A percentile compares a stretch with the other conserved stretches of the same genome.
These are phyloP conservation scores for Aspergillus viridinutans DNA, from an alignment of 2,329 filamentous ascomycete species.

Conservation along the genomic window DNA sequence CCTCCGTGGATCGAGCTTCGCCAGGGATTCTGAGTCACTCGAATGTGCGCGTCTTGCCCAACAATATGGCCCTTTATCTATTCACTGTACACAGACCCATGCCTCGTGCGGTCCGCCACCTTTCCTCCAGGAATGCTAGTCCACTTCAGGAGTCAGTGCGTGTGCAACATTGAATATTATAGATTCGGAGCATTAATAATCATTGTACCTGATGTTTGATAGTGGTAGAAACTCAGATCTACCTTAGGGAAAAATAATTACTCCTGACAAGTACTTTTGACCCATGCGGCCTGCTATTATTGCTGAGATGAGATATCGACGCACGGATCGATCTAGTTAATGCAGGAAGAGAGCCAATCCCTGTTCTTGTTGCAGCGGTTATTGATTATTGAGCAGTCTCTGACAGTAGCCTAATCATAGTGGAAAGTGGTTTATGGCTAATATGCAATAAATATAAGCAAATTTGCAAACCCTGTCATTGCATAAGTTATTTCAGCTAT, in stretches of 20 bases:
- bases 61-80: background rate
- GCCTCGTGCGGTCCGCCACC: background rate
- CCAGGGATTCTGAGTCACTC: background rate
- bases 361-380: conserved; percentile 9
- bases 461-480: background rate
- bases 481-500: background rate
- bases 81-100: background rate
- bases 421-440: background rate
- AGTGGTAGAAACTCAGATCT: background rate
- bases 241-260: background rate
- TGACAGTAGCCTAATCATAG: background rate
- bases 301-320: background rate
- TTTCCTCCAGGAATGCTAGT: background rate
- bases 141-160: background rate
- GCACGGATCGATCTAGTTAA: background rate
- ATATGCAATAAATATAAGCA: background rate
- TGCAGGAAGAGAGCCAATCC: background rate
- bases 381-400: background rate
- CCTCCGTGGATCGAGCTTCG: background rate
- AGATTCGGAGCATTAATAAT: too few relatives aligned
- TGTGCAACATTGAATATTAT: background rate
- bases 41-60: background rate
- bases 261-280: background rate
- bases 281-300: background rate
- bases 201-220: background rate